Percentiles rank a stretch among this genome's conserved stretches.
Evolutionary conservation across 495 filamentous ascomycete species (phyloP).

Genomic region (Glonium stellatum): DNA sequence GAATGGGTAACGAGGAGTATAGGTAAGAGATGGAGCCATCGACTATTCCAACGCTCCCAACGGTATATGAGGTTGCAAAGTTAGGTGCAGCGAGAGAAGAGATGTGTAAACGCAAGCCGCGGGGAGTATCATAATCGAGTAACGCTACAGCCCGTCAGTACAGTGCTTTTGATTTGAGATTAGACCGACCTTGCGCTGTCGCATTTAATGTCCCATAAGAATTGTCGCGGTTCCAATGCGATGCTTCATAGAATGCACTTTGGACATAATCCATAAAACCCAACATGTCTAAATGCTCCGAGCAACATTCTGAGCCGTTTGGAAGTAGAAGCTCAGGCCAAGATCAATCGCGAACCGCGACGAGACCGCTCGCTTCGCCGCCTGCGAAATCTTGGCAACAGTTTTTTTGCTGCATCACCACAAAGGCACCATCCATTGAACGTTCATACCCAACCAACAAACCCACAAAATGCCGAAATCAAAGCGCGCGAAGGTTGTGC

Average conservation of each 20-base stretch:
- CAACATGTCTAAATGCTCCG: conserved; percentile 55
- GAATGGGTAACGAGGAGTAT: conserved; percentile 72
- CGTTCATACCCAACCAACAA: not conserved
- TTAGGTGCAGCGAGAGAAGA: conserved; percentile 87
- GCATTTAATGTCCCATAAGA: conserved; percentile 82
- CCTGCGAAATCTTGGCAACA: conserved; percentile 1
- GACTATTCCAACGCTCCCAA: conserved; percentile 76
- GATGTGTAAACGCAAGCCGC: conserved; percentile 69
- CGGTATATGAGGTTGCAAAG: conserved; percentile 84
- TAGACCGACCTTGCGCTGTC: conserved; percentile 64
- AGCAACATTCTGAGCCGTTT: conserved; percentile 12
- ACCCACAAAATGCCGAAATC: conserved; percentile 78
- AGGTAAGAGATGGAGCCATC: conserved; percentile 90
- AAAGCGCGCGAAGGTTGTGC: conserved; percentile 81
- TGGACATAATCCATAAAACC: conserved; percentile 98
- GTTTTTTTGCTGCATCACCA: not conserved
- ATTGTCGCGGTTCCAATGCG: conserved; percentile 88
- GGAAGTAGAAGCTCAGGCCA: not conserved
- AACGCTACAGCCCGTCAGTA: conserved; percentile 48
- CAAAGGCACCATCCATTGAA: not conserved
- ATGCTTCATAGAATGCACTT: conserved; percentile 79
- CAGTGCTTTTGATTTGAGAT: not conserved
- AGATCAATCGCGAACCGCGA: not conserved
- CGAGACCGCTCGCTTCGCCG: not conserved
- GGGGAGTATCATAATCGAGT: conserved; percentile 76